phyloP scores from a whole-genome alignment of 441 rosid genomes.

The Gossypium armourianum region DNA sequence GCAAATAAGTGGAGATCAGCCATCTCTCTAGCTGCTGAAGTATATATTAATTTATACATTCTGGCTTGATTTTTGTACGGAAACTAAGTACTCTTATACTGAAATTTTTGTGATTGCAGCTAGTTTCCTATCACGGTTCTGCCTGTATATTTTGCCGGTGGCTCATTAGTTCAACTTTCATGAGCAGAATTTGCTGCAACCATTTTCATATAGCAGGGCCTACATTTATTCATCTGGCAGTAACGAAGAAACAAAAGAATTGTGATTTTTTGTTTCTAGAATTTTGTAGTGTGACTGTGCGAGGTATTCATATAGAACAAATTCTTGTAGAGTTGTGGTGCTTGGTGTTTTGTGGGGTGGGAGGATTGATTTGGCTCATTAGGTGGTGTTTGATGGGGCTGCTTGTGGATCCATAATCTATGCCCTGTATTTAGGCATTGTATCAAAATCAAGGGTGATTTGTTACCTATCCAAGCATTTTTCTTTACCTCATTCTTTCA shows the following conservation, averaged over 20 bases:
- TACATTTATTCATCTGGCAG: conserved; percentile 2
- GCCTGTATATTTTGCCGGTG: conserved; percentile 3
- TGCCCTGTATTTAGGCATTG: background rate
- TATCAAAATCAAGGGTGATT: background rate
- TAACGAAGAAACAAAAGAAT: conserved; percentile 16
- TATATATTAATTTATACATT: too few relatives aligned
- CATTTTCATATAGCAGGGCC: too few relatives aligned
- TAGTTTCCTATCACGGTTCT: conserved; percentile 4
- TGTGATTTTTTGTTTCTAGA: conserved; percentile 8
- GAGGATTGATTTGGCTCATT: background rate
- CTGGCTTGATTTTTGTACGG: too few relatives aligned
- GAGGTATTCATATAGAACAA: conserved; percentile 7
- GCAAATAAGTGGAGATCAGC: background rate
- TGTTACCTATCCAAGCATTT: background rate
- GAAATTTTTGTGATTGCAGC: background rate
- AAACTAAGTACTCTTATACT: background rate
- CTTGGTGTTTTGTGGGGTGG: background rate
- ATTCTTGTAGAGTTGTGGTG: conserved; percentile 16
- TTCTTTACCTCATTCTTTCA: background rate
- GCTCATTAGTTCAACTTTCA: conserved; percentile 3
- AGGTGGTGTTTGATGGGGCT: background rate
- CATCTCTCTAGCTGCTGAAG: background rate
- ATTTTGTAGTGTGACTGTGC: conserved; percentile 22
- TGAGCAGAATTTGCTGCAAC: conserved; percentile 8
- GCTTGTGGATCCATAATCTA: background rate